These are phyloP conservation scores for Grosmannia huntii DNA, from an alignment of 2,329 filamentous ascomycete species.

Conservation along the genomic window DNA sequence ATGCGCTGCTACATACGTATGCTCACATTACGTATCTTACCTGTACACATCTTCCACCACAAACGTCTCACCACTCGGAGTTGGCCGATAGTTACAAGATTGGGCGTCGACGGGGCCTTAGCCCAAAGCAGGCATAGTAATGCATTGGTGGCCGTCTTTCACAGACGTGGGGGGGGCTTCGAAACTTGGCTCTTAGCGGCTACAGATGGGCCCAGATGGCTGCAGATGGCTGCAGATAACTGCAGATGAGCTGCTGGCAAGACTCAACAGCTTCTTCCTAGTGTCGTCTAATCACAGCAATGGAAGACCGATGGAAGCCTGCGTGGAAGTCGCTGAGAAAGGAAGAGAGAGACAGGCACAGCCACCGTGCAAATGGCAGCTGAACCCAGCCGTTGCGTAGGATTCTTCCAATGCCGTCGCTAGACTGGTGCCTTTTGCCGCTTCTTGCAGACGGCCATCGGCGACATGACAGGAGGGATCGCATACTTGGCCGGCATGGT, in stretches of 20 bases:
- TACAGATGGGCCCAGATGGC: neutral
- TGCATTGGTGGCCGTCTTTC: neutral
- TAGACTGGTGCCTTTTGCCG: no score
- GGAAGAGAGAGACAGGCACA: neutral
- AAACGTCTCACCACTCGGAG: conserved; percentile 2
- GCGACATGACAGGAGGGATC: no score
- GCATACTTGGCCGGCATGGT: no score
- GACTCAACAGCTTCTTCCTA: neutral
- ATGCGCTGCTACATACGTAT: no score
- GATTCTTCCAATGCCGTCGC: no score
- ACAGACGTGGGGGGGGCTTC: neutral
- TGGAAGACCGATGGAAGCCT: conserved; percentile 15
- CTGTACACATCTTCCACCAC: neutral
- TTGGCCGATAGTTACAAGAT: conserved; percentile 4
- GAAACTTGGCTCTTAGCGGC: neutral
- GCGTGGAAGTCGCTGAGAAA: conserved; percentile 9
- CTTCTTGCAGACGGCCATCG: no score
- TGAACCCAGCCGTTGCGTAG: neutral
- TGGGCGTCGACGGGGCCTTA: neutral
- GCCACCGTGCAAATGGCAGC: neutral
- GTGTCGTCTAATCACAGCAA: neutral
- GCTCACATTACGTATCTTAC: neutral
- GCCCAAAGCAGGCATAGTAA: neutral
- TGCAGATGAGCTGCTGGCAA: neutral
- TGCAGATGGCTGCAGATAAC: neutral